Conservation (phyloP, 352 stramenopile species). For the Phytopythium vexans region DNA sequence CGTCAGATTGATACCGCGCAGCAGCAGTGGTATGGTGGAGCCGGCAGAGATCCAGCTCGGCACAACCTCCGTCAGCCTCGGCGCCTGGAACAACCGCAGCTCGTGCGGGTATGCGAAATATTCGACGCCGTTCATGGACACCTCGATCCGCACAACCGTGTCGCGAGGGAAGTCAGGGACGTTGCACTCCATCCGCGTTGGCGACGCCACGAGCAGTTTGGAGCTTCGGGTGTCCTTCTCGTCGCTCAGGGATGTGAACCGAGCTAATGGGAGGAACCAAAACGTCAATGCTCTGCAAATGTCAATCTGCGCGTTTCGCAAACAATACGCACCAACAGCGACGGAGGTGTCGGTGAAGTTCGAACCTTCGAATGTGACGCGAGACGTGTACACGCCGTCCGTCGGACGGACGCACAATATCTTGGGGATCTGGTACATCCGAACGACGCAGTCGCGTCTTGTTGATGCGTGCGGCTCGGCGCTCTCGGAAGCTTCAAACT, state of each 20-base stretch:
- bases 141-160: conserved; percentile 36
- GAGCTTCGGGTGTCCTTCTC: conserved; percentile 28
- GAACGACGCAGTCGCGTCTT: conserved; percentile 9
- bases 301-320: too few relatives aligned
- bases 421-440: conserved; percentile 45
- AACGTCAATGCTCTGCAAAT: background rate
- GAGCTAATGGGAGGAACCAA: conserved; percentile 16
- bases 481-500: too few relatives aligned
- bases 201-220: conserved; percentile 34
- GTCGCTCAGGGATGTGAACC: conserved; percentile 35
- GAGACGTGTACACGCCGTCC: conserved; percentile 63
- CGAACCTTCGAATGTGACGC: conserved; percentile 43
- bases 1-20: conserved; percentile 61
- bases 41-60: conserved; percentile 49
- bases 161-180: conserved; percentile 60
- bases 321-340: conserved; percentile 35
- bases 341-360: conserved; percentile 53
- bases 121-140: conserved; percentile 69
- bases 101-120: conserved; percentile 49
- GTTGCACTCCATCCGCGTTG: conserved; percentile 46
- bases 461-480: too few relatives aligned
- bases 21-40: conserved; percentile 23
- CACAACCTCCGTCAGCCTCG: conserved; percentile 43
- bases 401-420: conserved; percentile 38
- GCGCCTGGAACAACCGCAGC: conserved; percentile 57